A percentile compares a stretch with the other conserved stretches of the same genome.
Evolutionary conservation across 139 green algal species (phyloP).

Genomic region (Prasinococcaceae sp.): DNA sequence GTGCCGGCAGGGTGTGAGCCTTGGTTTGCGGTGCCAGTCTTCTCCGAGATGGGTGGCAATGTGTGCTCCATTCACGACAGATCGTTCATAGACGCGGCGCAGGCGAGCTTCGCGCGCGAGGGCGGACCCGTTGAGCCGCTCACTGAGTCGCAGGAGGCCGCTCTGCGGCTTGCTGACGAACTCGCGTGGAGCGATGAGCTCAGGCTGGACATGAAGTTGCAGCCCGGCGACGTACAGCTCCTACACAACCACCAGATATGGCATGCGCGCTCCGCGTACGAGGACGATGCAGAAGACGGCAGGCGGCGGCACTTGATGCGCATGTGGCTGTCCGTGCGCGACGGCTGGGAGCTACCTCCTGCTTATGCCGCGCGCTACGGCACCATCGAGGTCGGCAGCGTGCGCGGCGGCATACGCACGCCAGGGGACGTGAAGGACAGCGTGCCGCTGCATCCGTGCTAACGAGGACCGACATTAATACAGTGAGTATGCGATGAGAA

Average conservation of each 20-base stretch:
- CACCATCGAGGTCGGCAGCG: neutral
- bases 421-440: too few species aligned
- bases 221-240: conserved; percentile 12
- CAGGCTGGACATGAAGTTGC: conserved; percentile 2
- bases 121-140: neutral
- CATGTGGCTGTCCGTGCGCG: conserved; percentile 2
- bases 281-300: neutral
- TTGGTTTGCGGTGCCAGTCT: conserved; percentile 13
- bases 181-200: neutral
- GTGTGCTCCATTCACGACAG: conserved; percentile 1
- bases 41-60: neutral
- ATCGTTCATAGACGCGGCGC: conserved; percentile 3
- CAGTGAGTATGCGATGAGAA: too few species aligned
- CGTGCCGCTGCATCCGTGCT: too few species aligned
- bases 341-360: conserved; percentile 3
- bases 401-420: conserved; percentile 2
- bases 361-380: conserved; percentile 10
- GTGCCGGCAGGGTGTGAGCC: too few species aligned
- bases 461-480: too few species aligned
- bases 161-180: neutral
- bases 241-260: conserved; percentile 13
- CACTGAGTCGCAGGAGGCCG: neutral
- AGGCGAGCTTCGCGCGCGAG: neutral
- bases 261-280: conserved; percentile 11
- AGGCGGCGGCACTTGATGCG: conserved; percentile 10